Evolutionary conservation across 305 asterid genomes (phyloP).

Genomic region (Euphrasia arctica): DNA sequence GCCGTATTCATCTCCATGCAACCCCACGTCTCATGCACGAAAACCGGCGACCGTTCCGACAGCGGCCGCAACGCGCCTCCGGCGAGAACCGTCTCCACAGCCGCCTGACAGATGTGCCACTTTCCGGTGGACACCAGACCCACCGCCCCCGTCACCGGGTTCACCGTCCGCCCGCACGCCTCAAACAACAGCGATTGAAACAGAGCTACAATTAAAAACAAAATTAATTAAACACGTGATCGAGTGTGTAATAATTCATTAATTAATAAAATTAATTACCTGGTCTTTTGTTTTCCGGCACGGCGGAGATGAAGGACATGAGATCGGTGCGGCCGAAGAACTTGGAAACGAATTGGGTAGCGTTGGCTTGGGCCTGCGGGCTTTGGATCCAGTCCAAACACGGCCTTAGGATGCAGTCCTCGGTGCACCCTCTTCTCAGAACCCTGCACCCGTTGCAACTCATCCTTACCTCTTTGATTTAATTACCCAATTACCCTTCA

Average conservation of each 20-base stretch:
- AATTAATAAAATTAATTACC: constrained; percentile 29
- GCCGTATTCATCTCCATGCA: constrained; percentile 31
- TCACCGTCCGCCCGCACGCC: constrained; percentile 87
- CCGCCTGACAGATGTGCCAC: constrained; percentile 74
- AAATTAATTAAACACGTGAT: no score
- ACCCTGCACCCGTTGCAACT: constrained; percentile 96
- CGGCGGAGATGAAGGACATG: constrained; percentile 73
- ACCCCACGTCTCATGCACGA: constrained; percentile 28
- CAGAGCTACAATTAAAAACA: constrained; percentile 36
- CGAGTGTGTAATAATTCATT: no score
- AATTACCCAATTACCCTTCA: neutral
- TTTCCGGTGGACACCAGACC: constrained; percentile 73
- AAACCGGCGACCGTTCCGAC: constrained; percentile 12
- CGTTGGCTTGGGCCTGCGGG: constrained; percentile 77
- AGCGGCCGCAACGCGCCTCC: constrained; percentile 48
- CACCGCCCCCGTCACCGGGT: constrained; percentile 88
- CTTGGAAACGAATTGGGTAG: constrained; percentile 84
- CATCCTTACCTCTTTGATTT: constrained; percentile 51
- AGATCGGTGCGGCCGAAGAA: constrained; percentile 94
- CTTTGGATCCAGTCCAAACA: constrained; percentile 78
- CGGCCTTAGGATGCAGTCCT: constrained; percentile 59
- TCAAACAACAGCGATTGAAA: constrained; percentile 78
- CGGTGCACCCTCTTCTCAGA: constrained; percentile 71
- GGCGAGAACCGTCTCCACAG: constrained; percentile 71
- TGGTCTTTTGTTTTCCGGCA: constrained; percentile 53